Evolutionary conservation across 2,329 filamentous ascomycete species (phyloP).

Genomic region (Graphilbum sp.): DNA sequence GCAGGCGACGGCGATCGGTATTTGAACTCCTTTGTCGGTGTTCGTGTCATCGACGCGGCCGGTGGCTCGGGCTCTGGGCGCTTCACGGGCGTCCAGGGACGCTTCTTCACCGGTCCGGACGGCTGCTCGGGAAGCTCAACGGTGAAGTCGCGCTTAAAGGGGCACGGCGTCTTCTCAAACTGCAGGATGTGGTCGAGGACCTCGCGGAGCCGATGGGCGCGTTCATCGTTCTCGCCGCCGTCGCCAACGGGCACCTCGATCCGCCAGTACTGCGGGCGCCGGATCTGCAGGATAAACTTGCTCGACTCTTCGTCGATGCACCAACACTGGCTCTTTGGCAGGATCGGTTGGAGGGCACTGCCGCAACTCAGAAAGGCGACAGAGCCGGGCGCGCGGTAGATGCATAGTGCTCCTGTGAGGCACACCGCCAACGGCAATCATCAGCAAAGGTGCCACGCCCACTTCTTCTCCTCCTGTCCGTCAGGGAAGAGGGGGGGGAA

Average conservation of each 20-base stretch:
- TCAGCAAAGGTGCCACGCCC: too few species aligned
- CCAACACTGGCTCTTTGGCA: slow-evolving; percentile 87
- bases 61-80: slow-evolving; percentile 12
- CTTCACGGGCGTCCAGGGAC: slow-evolving; percentile 46
- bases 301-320: slow-evolving; percentile 70
- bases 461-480: too few species aligned
- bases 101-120: slow-evolving; percentile 46
- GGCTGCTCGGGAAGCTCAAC: slow-evolving; percentile 57
- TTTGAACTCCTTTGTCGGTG: not conserved
- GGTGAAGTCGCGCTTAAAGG: slow-evolving; percentile 63
- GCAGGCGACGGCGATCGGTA: not conserved
- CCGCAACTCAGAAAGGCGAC: slow-evolving; percentile 82
- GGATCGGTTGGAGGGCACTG: slow-evolving; percentile 66
- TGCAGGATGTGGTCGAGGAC: slow-evolving; percentile 58
- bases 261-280: slow-evolving; percentile 73
- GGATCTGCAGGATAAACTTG: slow-evolving; percentile 73
- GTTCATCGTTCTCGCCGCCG: slow-evolving; percentile 39
- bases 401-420: slow-evolving; percentile 49
- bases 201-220: slow-evolving; percentile 49
- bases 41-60: slow-evolving; percentile 5
- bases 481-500: not conserved
- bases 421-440: too few species aligned
- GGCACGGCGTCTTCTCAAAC: slow-evolving; percentile 79
- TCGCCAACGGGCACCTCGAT: slow-evolving; percentile 63
- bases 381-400: slow-evolving; percentile 74